Base-by-base conservation (phyloP, 1,284 basidiomycete genomes). In the Pholiota adiposa region DNA sequence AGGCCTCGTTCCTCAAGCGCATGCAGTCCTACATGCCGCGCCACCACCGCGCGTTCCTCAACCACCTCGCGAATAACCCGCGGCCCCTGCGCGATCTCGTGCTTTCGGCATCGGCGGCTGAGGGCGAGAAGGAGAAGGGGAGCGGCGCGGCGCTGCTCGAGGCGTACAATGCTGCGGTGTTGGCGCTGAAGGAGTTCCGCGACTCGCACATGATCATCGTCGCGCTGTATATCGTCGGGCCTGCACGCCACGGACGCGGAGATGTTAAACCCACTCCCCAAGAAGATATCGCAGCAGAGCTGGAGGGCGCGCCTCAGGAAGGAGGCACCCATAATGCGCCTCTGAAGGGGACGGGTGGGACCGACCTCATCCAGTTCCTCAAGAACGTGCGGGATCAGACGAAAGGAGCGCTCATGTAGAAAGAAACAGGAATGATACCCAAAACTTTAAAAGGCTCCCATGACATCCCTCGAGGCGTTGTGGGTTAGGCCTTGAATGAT, bases 11-110 rank as follows among this genome's bases (percentile, higher is more conserved):
- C 74, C 83, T 96, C 50, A 80, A 85, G 40, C 86, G 91, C 55
- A 96, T 96, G 93, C 86, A 90, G 66, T 75, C 79, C 11, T 97
- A 96, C 78, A 96, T 96, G 94, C 92, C 94, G 0, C 83, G 88
- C 3, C 88, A 91, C 65, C 96, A 97, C 72, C 92, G 95, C 33
- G 82, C 82, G 3, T 97, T 97, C 79, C 81, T 97, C 25, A 79
- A 78, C 19, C 93, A 95, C 70, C 83, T 97, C 49, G 77, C 78
- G 23, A 67, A 78, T 1, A 84, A 77, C 67, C 85, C 77, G 1
- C 79, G 82, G 51, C 85, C 78, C 21, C 78, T 85, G 53, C 87
- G 83, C 58, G 77, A 69, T 25, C 70, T 82, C 55, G 83, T 84
- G 2, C 53, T 54, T 51, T 44, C 63, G 11, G 61, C 67, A 3